phyloP scores from a whole-genome alignment of 2,329 filamentous ascomycete genomes.

The Phyllosticta ampelicida region DNA sequence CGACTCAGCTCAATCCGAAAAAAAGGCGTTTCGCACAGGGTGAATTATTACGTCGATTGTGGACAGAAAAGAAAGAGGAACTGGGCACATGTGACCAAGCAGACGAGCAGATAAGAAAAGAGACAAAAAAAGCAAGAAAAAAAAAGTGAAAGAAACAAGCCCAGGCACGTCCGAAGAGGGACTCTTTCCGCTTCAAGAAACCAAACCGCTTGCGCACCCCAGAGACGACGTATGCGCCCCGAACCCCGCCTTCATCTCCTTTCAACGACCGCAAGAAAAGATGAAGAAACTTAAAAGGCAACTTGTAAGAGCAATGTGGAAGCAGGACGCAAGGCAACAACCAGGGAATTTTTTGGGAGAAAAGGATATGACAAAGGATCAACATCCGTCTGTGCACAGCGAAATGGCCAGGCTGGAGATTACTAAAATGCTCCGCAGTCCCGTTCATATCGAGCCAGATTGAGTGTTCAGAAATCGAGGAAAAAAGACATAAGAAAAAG shows the following conservation, averaged over 20 bases:
- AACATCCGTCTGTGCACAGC: neutral
- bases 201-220: neutral
- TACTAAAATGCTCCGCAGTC: neutral
- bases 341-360: neutral
- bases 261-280: neutral
- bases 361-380: neutral
- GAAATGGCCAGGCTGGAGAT: neutral
- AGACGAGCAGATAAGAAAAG: neutral
- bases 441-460: neutral
- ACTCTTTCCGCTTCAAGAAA: neutral
- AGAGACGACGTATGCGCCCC: neutral
- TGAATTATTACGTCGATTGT: neutral
- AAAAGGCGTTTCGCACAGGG: no score
- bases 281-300: neutral
- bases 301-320: neutral
- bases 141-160: neutral
- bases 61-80: neutral
- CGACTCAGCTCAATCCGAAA: no score
- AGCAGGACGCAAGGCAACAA: neutral
- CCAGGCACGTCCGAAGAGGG: neutral
- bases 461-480: neutral
- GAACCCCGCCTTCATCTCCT: neutral
- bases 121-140: neutral
- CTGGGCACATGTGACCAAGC: neutral
- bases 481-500: neutral